Percentiles rank a stretch among this genome's conserved stretches.
Evolutionary conservation across 495 filamentous ascomycete genomes (phyloP).

Genomic region (Talaromyces borbonicus): DNA sequence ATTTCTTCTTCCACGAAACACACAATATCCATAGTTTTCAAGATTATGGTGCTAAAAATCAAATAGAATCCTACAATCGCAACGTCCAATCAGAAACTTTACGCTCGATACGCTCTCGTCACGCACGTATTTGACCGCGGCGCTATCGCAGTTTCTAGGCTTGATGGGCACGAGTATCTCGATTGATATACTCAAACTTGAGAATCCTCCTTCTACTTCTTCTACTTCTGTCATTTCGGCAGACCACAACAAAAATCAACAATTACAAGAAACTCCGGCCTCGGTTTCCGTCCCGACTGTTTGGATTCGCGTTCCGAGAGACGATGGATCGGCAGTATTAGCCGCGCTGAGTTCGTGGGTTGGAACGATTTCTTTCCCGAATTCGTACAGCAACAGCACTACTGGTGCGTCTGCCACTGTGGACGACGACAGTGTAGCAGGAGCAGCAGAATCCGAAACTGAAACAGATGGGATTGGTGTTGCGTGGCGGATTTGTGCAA

Average conservation of each 20-base stretch:
- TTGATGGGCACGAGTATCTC: conserved; percentile 64
- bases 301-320: conserved; percentile 68
- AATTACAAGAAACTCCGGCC: neutral
- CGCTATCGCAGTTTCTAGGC: conserved; percentile 74
- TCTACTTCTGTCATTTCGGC: neutral
- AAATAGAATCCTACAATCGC: conserved; percentile 19
- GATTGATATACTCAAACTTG: conserved; percentile 67
- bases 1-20: neutral
- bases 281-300: conserved; percentile 24
- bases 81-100: conserved; percentile 12
- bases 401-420: conserved; percentile 7
- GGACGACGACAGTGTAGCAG: conserved; percentile 25
- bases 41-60: neutral
- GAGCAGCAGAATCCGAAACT: conserved; percentile 15
- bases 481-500: conserved; percentile 49
- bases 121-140: conserved; percentile 59
- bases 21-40: too few relatives aligned
- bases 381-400: too few relatives aligned
- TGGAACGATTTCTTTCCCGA: conserved; percentile 10
- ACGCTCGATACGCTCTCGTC: conserved; percentile 65
- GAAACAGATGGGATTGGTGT: conserved; percentile 17
- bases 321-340: conserved; percentile 56
- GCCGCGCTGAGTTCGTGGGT: conserved; percentile 57
- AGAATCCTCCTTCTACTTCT: conserved; percentile 13
- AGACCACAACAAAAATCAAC: neutral